phyloP scores from a whole-genome alignment of 2,329 filamentous ascomycete genomes.

The Pleurostoma richardsiae region DNA sequence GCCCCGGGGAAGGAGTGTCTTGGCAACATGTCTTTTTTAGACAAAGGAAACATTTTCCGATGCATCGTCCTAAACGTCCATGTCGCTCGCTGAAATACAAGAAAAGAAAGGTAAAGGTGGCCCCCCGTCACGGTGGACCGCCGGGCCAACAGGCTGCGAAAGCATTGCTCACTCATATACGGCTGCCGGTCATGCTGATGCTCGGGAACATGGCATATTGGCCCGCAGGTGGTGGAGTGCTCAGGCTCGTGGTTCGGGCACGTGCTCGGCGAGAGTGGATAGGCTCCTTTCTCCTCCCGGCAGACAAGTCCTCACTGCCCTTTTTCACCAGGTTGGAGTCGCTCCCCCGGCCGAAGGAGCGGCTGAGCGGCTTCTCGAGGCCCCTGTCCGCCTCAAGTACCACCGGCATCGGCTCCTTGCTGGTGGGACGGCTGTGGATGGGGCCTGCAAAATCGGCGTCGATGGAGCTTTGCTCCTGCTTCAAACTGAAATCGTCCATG shows the following conservation, averaged over 20 bases:
- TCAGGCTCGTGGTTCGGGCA: conserved; percentile 40
- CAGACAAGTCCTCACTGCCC: not conserved
- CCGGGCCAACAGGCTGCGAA: no score
- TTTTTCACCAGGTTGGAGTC: conserved; percentile 18
- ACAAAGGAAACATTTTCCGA: not conserved
- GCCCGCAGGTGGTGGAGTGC: conserved; percentile 37
- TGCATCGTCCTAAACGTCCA: not conserved
- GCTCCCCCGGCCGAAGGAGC: conserved; percentile 18
- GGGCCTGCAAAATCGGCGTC: not conserved
- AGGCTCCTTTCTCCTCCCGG: conserved; percentile 10
- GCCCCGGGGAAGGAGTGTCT: not conserved
- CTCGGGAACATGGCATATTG: conserved; percentile 40
- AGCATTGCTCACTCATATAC: not conserved
- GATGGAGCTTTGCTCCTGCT: not conserved
- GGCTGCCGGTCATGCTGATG: conserved; percentile 1
- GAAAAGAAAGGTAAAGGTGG: no score
- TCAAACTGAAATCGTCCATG: conserved; percentile 17
- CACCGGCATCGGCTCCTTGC: conserved; percentile 14
- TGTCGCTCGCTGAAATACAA: not conserved
- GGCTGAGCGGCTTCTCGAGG: conserved; percentile 9
- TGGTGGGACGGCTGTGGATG: conserved; percentile 13
- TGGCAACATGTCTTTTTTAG: not conserved
- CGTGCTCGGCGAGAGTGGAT: conserved; percentile 26
- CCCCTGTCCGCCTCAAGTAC: conserved; percentile 21
- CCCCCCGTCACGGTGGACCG: no score